Evolutionary conservation across 2,329 filamentous ascomycete species (phyloP), one percentile per base, ranked within the genome.

Genomic region (Zelopaecilomyces penicillatus): DNA sequence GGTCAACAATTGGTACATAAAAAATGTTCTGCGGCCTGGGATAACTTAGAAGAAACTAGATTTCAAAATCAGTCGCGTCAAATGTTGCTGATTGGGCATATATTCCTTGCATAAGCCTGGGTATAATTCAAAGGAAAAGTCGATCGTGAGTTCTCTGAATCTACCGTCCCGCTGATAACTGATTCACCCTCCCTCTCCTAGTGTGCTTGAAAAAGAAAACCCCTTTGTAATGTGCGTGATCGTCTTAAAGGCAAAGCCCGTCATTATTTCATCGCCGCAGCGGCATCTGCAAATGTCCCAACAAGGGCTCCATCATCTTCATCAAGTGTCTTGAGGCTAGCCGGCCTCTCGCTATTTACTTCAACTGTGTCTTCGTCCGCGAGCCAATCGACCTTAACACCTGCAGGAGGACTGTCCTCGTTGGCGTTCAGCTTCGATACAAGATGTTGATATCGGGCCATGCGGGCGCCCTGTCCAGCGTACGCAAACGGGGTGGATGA

Each of bases 211-310:
- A 19, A 19, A 19, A 19, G 19, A 19, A 19, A 19, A 19, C 19
- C 19, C 19, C 19, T 19, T 19, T 19, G 19, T 19, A 3, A 19
- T 19, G 19, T 19, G 19, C 19, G 19, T 19, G 19, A 19, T 19
- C 19, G 19, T 19, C 19, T 19, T 19, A 19, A 19, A 19, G 19
- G 19, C 19, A 19, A 19, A 19, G 19, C 19, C 19, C 19, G 19
- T 19, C 7, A 43, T 59, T 51, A 64, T 55, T 66, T 65, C 65
- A 75, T 74, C 11, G 70, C 73, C 8, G 71, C 71, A 26, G 74
- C 75, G 26, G 76, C 77, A 55, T 80, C 77, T 37, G 74, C 72
- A 65, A 81, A 81, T 11, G 76, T 80, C 37, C 77, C 76, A 10
- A 80, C 75, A 35, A 81, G 68, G 38, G 73, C 68, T 10, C 57